Evolutionary conservation across 2,329 filamentous ascomycete genomes (phyloP).

Genomic region (Monosporascus sp.): DNA sequence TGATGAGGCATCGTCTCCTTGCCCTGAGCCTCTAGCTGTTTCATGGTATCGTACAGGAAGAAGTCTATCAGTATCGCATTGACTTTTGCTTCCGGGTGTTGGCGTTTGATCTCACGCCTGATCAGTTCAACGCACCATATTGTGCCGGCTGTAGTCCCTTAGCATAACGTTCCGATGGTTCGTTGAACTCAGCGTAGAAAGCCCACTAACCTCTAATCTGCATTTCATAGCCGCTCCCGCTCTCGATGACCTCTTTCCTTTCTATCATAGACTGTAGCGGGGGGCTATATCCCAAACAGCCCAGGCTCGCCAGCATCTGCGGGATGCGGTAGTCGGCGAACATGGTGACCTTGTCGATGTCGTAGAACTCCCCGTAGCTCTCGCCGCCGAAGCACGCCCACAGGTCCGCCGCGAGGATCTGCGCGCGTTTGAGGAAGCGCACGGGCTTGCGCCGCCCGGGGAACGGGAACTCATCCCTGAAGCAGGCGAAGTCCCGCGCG

Average conservation of each 20-base stretch:
- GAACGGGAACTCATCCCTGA: conserved; percentile 75
- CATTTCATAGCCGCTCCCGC: conserved; percentile 74
- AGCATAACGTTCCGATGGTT: too few relatives aligned
- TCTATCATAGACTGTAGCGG: conserved; percentile 68
- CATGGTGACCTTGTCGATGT: conserved; percentile 96
- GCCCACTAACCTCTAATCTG: conserved; percentile 67
- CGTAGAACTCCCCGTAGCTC: conserved; percentile 73
- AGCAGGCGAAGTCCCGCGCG: conserved; percentile 76
- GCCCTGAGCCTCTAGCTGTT: conserved; percentile 66
- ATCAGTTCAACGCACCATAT: conserved; percentile 97
- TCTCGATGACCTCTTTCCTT: conserved; percentile 58
- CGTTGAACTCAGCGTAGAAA: too few relatives aligned
- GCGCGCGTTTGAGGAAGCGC: conserved; percentile 85
- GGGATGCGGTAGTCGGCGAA: conserved; percentile 98
- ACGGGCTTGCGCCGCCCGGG: conserved; percentile 66
- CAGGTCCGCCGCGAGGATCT: conserved; percentile 91
- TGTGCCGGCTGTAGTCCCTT: conserved; percentile 61
- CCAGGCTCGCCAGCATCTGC: conserved; percentile 81
- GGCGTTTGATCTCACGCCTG: conserved; percentile 68
- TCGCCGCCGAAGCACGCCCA: conserved; percentile 93
- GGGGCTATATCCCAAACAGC: conserved; percentile 81
- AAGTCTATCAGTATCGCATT: conserved; percentile 97
- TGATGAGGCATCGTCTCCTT: conserved; percentile 71
- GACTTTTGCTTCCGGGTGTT: conserved; percentile 65
- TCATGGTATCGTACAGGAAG: conserved; percentile 92